A percentile compares a stretch with the other conserved stretches of the same genome.
phyloP scores from a whole-genome alignment of 257 asterid species.

The Henckelia pumila region DNA sequence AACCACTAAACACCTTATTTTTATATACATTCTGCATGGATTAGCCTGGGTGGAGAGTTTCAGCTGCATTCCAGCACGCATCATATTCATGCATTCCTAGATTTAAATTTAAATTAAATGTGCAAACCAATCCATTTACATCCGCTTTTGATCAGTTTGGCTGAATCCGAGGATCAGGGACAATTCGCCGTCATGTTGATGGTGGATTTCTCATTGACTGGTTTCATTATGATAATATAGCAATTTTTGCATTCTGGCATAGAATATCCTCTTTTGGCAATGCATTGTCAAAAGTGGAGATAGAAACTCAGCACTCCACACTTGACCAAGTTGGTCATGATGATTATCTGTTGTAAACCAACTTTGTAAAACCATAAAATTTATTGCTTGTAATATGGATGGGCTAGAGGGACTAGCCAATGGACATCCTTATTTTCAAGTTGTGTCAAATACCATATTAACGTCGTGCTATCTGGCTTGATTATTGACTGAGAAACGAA shows the following conservation, averaged over 20 bases:
- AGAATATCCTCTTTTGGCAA: not conserved
- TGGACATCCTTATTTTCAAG: not conserved
- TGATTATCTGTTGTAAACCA: conserved; percentile 15
- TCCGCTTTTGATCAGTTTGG: conserved; percentile 5
- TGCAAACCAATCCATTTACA: not conserved
- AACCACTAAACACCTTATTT: conserved; percentile 15
- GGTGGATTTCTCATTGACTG: not conserved
- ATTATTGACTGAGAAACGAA: not conserved
- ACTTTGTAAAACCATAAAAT: conserved; percentile 4
- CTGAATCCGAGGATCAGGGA: not conserved
- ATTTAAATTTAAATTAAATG: conserved; percentile 15
- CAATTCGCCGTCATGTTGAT: not conserved
- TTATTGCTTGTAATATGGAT: not conserved
- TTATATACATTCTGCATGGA: conserved; percentile 1
- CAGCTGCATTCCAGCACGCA: conserved; percentile 8
- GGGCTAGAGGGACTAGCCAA: conserved; percentile 1
- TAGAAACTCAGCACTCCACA: not conserved
- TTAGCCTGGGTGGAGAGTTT: not conserved
- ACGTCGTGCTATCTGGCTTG: not conserved
- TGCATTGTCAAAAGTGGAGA: not conserved
- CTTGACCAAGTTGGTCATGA: not conserved
- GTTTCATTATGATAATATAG: not conserved
- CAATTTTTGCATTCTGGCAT: not conserved
- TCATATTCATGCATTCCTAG: not conserved
- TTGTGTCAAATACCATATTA: conserved; percentile 6